Percentiles rank a stretch among this genome's conserved stretches.
Conservation (phyloP, 2,329 filamentous ascomycete genomes). For the Stachybotrys elegans region DNA sequence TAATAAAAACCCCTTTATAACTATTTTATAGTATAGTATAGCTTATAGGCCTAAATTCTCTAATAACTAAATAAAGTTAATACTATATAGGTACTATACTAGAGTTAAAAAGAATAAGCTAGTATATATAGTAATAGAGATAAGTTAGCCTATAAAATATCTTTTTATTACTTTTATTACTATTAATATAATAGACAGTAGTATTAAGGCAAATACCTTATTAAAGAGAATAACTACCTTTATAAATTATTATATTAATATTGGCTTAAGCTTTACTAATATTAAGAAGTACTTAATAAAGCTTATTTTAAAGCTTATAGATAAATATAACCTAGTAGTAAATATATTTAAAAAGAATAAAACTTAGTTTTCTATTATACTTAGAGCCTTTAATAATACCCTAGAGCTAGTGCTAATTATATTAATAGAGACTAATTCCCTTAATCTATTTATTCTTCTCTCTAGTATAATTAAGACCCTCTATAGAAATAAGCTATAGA, state of each 20-base stretch:
- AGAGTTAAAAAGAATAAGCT: slow-evolving; percentile 25
- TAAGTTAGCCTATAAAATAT: slow-evolving; percentile 30
- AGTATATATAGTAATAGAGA: slow-evolving; percentile 17
- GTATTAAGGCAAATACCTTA: slow-evolving; percentile 63
- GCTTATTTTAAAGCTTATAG: no score
- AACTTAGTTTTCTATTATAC: no score
- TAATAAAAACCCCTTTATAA: slow-evolving; percentile 48
- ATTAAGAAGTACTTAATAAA: no score
- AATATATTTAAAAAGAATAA: no score
- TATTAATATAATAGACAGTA: slow-evolving; percentile 56
- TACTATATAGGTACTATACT: slow-evolving; percentile 21
- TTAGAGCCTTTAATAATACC: no score
- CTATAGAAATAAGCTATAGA: neutral
- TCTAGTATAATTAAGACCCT: no score
- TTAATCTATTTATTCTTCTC: no score
- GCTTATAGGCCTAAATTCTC: slow-evolving; percentile 47
- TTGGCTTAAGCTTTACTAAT: no score
- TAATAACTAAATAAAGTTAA: slow-evolving; percentile 29
- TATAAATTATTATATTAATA: slow-evolving; percentile 58
- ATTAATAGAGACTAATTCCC: no score
- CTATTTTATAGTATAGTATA: slow-evolving; percentile 52
- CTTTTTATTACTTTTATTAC: slow-evolving; percentile 58
- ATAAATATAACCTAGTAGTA: no score
- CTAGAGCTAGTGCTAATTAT: no score
- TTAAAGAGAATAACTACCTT: slow-evolving; percentile 53